Conservation (phyloP, 2,329 filamentous ascomycete genomes). For the Aspergillus sp. region DNA sequence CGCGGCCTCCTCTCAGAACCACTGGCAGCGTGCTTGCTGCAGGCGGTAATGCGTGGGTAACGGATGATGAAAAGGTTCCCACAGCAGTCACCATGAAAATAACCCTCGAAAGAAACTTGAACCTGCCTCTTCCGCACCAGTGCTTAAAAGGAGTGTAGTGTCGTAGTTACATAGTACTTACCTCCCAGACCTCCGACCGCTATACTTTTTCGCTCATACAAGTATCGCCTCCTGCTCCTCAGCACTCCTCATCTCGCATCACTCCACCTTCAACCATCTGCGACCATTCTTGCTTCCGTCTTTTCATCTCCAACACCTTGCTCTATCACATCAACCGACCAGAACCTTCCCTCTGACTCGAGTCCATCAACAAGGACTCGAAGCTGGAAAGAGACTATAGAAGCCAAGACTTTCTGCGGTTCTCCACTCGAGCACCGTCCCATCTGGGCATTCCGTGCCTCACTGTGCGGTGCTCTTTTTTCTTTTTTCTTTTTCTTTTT, state of each 20-base stretch:
- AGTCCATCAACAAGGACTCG: conserved; percentile 10
- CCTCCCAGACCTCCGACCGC: background rate
- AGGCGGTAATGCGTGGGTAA: conserved; percentile 11
- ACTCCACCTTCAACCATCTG: background rate
- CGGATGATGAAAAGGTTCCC: conserved; percentile 14
- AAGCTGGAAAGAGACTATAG: conserved; percentile 13
- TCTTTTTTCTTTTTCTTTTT: conserved; percentile 14
- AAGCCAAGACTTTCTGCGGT: conserved; percentile 25
- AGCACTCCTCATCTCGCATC: background rate
- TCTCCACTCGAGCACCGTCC: conserved; percentile 26
- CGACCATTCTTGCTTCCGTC: conserved; percentile 11
- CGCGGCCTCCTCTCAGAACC: conserved; percentile 3
- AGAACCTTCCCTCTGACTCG: conserved; percentile 12
- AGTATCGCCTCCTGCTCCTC: conserved; percentile 8
- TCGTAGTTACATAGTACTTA: conserved; percentile 8
- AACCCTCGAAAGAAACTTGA: background rate
- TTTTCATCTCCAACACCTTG: background rate
- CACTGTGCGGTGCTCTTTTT: conserved; percentile 19
- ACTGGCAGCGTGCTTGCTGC: background rate
- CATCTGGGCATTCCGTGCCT: conserved; percentile 29
- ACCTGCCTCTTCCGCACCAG: conserved; percentile 7
- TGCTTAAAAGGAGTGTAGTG: background rate
- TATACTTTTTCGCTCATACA: background rate
- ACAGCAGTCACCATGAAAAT: background rate
- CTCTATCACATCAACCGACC: background rate